These are phyloP conservation scores for Panellus pusillus DNA, from an alignment of 768 basidiomycete species.

Conservation along the genomic window DNA sequence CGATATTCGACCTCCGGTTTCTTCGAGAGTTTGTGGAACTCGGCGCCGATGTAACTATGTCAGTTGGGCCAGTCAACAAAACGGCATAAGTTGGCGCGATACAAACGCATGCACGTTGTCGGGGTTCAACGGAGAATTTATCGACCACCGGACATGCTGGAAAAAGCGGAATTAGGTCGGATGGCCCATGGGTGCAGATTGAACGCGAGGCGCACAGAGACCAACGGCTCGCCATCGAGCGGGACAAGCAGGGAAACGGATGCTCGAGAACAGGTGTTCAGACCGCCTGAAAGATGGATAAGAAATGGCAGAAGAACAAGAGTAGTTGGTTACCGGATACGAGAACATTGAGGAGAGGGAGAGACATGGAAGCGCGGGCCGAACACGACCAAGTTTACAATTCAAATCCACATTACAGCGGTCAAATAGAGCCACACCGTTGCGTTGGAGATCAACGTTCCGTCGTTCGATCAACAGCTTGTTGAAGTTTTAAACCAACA, in stretches of 20 bases:
- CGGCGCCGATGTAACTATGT: constrained; percentile 71
- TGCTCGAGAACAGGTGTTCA: constrained; percentile 77
- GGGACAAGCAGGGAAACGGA: constrained; percentile 71
- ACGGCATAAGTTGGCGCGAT: constrained; percentile 20
- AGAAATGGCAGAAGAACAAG: not conserved
- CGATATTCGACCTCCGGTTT: constrained; percentile 75
- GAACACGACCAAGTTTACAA: not conserved
- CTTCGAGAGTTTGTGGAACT: constrained; percentile 69
- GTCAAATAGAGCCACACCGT: not conserved
- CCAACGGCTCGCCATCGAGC: constrained; percentile 62
- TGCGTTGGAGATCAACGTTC: constrained; percentile 1
- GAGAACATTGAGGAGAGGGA: constrained; percentile 66
- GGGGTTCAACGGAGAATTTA: constrained; percentile 68
- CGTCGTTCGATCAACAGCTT: too few species aligned
- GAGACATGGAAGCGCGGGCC: constrained; percentile 11
- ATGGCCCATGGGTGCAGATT: constrained; percentile 5
- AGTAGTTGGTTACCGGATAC: constrained; percentile 62
- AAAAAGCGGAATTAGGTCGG: constrained; percentile 20
- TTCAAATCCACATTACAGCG: not conserved
- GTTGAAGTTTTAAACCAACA: too few species aligned
- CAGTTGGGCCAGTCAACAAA: constrained; percentile 1
- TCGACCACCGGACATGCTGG: constrained; percentile 70
- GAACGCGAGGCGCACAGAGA: constrained; percentile 53
- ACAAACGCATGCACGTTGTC: constrained; percentile 56
- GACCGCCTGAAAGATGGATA: constrained; percentile 54